Evolutionary conservation across 768 basidiomycete genomes (phyloP).

Genomic region (Cystofilobasidium macerans): DNA sequence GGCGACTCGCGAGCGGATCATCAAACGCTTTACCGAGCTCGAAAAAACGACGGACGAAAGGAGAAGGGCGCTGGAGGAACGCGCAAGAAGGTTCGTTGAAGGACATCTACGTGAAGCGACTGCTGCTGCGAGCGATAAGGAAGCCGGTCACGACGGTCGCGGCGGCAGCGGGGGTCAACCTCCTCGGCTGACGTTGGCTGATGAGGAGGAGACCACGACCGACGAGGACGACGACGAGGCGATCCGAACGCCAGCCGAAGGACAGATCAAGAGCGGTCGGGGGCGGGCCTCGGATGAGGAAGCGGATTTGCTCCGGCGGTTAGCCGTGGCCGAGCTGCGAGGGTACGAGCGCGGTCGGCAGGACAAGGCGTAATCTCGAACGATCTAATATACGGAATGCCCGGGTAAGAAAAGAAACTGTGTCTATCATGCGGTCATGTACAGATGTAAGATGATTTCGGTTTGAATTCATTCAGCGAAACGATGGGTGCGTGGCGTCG

Average conservation of each 20-base stretch:
- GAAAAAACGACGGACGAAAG: conserved; percentile 6
- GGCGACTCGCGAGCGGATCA: not conserved
- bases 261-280: not conserved
- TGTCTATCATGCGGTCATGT: too few relatives aligned
- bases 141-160: not conserved
- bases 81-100: conserved; percentile 10
- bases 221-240: conserved; percentile 21
- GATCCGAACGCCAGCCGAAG: too few relatives aligned
- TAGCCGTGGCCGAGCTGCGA: not conserved
- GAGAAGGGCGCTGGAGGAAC: conserved; percentile 14
- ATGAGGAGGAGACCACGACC: conserved; percentile 28
- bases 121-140: too few relatives aligned
- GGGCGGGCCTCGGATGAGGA: not conserved
- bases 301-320: not conserved
- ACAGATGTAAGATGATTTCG: too few relatives aligned
- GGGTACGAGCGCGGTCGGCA: too few relatives aligned
- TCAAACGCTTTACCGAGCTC: conserved; percentile 13
- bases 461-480: too few relatives aligned
- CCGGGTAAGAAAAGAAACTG: too few relatives aligned
- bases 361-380: too few relatives aligned
- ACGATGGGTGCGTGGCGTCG: too few relatives aligned
- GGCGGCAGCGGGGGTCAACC: not conserved
- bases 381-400: too few relatives aligned
- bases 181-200: not conserved
- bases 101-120: too few relatives aligned